Evolutionary conservation across 352 stramenopile species (phyloP).

Genomic region (Phytophthora chlamydospora): DNA sequence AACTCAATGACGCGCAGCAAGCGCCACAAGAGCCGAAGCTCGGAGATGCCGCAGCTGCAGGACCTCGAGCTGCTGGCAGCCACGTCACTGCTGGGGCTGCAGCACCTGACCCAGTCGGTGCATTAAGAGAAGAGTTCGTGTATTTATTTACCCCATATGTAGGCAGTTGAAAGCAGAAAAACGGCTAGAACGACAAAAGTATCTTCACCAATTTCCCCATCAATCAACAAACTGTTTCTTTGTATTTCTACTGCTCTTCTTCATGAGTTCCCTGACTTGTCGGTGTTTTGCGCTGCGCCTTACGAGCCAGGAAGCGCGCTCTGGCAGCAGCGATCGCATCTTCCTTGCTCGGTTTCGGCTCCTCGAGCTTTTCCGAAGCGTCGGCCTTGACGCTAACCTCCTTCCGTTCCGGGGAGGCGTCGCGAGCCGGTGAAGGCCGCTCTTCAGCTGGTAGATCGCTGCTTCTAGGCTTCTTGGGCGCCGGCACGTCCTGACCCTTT

Average conservation of each 20-base stretch:
- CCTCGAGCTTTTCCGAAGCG: constrained; percentile 22
- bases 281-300: constrained; percentile 52
- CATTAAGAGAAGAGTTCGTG: constrained; percentile 54
- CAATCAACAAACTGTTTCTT: constrained; percentile 18
- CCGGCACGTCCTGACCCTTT: constrained; percentile 13
- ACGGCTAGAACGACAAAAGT: constrained; percentile 28
- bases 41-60: constrained; percentile 46
- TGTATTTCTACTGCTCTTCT: background rate
- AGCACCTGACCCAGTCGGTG: constrained; percentile 73
- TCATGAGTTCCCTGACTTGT: constrained; percentile 17
- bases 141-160: constrained; percentile 49
- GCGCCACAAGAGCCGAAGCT: constrained; percentile 33
- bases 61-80: constrained; percentile 81
- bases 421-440: constrained; percentile 12
- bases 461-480: constrained; percentile 23
- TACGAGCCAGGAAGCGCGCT: constrained; percentile 87
- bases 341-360: constrained; percentile 58
- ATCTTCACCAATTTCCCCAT: constrained; percentile 19
- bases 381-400: constrained; percentile 3
- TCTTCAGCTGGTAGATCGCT: constrained; percentile 16
- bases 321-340: constrained; percentile 79
- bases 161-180: constrained; percentile 30
- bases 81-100: constrained; percentile 74
- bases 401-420: constrained; percentile 1
- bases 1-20: constrained; percentile 37